Evolutionary conservation across 257 asterid genomes (phyloP), one percentile per base, ranked within the genome.

Genomic region (Linderniella brevidens): DNA sequence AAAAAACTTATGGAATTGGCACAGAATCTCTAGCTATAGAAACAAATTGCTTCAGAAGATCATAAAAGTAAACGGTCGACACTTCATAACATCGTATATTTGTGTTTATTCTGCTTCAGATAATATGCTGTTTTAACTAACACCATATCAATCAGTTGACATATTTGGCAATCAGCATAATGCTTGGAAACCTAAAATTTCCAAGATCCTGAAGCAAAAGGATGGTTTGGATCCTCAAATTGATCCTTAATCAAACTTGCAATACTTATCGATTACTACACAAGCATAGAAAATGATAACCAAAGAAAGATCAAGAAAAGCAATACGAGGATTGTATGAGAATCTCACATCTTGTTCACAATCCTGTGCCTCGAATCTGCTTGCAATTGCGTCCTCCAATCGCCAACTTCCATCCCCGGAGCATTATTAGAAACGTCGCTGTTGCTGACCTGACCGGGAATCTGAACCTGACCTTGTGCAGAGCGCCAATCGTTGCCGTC

Each of bases 321-420:
- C 39, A 14, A 35, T 13, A 18, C 17, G 15, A 13, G 9, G 14
- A 25, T 58, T 46, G 20, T 16, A 3, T 13, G 37, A 48, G 49
- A 49, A 12, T 0, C 46, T 64, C 69, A 73, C 90, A 80, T 71
- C 72, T 72, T 80, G 55, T 75, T 81, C 5, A 84, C 95, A 44
- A 77, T 77, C 70, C 79, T 70, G 49, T 75, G 76, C 37, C 95
- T 79, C 37, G 84, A 67, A 53, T 76, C 80, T 0, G 74, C 65
- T 35, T 66, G 80, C 10, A 87, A 75, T 61, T 71, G 92, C 54
- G 56, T 57, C 75, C 86, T 70, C 97, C 97, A 86, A 56, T 78
- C 88, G 38, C 62, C 78, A 36, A 69, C 61, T 20, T 76, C 93
- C 73, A 82, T 64, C 4, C 68, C 74, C 40, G 67, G 59, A 48